Base-by-base conservation (phyloP, 2,329 filamentous ascomycete species). In the Fusarium sp. region DNA sequence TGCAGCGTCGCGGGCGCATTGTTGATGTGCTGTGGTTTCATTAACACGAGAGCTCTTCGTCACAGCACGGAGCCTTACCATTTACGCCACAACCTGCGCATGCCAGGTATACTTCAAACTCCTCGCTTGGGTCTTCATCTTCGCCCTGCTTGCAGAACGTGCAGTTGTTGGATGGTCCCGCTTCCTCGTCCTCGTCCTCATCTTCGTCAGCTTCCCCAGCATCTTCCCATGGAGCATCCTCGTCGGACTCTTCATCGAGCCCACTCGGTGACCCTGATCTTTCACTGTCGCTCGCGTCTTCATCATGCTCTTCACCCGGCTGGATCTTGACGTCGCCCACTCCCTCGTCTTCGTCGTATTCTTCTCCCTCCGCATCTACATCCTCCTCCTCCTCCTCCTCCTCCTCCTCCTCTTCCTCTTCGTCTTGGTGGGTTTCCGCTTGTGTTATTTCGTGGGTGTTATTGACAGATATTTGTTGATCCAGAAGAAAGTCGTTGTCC, bases 91-190 rank as follows among this genome's bases (percentile, higher is more conserved):
- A 98, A 73, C 91, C 88, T 69, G 86, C 87, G 82, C 96, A 98
- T 62, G 91, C 86, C 69, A 98, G 86, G 81, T 93, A 95, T 68
- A 92, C 87, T 82, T 97, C 95, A 78, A 92, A 97, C 74, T 95
- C 94, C 74, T 94, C 93, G 73, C 90, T 91, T 2, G 94, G 94
- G 77, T 96, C 94, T 73, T 96, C 88, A 64, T 97, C 93, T 83
- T 97, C 94, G 74, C 94, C 92, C 81, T 94, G 89, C 66, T 91
- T 91, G 84, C 95, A 98, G 79, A 96, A 97, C 74, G 95, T 93
- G 84, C 82, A 87, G 63, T 80, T 75, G 54, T 83, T 85, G 62
- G 81, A 70, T 18, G 86, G 85, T 50, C 86, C 88, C 2, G 85
- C 85, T 65, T 88, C 87, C 38, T 92, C 91, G 25, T 75, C 72